Evolutionary conservation across 331 rosid species (phyloP).

Genomic region (Prunus yedoensis): DNA sequence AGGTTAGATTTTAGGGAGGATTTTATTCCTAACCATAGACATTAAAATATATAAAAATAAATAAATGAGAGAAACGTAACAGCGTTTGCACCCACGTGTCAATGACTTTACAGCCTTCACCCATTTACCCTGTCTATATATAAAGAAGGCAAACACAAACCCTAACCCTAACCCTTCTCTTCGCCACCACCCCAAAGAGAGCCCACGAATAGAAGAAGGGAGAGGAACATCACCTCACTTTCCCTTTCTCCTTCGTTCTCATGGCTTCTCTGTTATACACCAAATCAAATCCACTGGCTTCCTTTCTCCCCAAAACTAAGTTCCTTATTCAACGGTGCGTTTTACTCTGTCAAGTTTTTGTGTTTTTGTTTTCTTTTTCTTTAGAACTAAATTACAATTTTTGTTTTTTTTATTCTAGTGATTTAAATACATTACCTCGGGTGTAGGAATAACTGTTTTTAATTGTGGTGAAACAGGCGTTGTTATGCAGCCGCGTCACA

Average conservation of each 20-base stretch:
- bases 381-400: not conserved
- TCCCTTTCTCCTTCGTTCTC: not conserved
- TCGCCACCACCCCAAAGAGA: not conserved
- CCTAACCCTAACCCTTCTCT: not conserved
- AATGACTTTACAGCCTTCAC: no score
- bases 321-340: slow-evolving; percentile 31
- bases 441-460: no score
- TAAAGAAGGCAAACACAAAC: not conserved
- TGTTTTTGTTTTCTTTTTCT: not conserved
- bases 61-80: not conserved
- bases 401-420: not conserved
- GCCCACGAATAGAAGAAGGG: not conserved
- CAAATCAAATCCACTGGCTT: slow-evolving; percentile 30
- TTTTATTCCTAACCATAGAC: not conserved
- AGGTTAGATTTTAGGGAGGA: not conserved
- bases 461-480: slow-evolving; percentile 27
- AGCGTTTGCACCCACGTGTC: not conserved
- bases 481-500: slow-evolving; percentile 37
- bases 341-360: not conserved
- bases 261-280: no score
- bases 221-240: not conserved
- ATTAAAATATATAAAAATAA: not conserved
- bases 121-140: not conserved
- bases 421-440: no score
- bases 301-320: slow-evolving; percentile 36